Evolutionary conservation across 352 stramenopile species (phyloP), one percentile per base, ranked within the genome.

Genomic region (Peronosclerospora sorghi): DNA sequence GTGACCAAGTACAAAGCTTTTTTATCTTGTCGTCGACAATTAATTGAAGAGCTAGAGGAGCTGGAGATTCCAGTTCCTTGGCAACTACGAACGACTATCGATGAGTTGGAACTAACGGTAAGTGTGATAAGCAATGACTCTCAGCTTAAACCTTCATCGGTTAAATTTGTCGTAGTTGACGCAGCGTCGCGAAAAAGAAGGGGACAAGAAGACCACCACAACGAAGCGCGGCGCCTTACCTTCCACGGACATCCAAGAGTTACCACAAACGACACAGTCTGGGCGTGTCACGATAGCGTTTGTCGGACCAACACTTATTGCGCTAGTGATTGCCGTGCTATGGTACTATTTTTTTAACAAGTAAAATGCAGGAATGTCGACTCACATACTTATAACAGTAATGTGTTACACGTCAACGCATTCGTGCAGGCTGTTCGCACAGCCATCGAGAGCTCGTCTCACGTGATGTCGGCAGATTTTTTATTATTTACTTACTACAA

Each of bases 71-170:
- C 46, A 21, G 70, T 86, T 17, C 70, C 73, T 4, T 86, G 70
- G 73, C 70, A 86, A 35, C 45, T 86, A 45, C 67, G 67, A 19
- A 68, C 83, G 68, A 80, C 74, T 37, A 83, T 88, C 45, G 73
- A 88, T 45, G 78, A 88, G 40, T 59, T 91, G 8, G 78, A 91
- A 40, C 62, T 86, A 28, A 87, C 78, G 60, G 78, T 91, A 34
- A 20, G 71, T 23, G 1, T 15, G 17, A 35, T 0, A 19, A 10
- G 20, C 34, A n/a, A 3, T 19, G 9, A 18, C 13, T 9, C 21
- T 35, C 18, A 38, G 10, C 6, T 18, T 18, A 49, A 1, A 38
- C 26, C 9, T 1, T 17, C 42, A 78, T n/a, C 14, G 10, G 3
- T 41, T 27, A 20, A 4, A 35, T 8, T 20, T 20, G 1, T 20